Percentiles rank a stretch among this genome's conserved stretches.
phyloP scores from a whole-genome alignment of 495 filamentous ascomycete species.

The Oleoguttula mirabilis region DNA sequence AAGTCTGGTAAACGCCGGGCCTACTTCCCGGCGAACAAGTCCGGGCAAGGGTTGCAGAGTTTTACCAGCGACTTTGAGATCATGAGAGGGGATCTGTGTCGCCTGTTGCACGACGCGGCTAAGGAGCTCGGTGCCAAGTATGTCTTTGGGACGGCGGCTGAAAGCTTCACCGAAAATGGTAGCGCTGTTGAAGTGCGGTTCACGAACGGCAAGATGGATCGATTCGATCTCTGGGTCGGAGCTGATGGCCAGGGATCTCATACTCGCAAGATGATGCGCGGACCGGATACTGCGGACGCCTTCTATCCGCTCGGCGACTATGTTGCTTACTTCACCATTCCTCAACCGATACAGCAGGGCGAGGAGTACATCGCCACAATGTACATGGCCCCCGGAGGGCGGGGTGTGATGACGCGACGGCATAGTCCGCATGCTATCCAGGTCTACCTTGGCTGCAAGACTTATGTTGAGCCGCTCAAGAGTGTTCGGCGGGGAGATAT shows the following conservation, averaged over 20 bases:
- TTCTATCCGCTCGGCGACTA: neutral
- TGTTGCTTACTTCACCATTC: constrained; percentile 3
- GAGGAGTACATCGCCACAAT: neutral
- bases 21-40: constrained; percentile 28
- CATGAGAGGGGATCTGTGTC: neutral
- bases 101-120: neutral
- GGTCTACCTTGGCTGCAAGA: neutral
- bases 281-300: neutral
- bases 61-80: constrained; percentile 1
- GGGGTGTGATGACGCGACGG: neutral
- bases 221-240: neutral
- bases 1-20: constrained; percentile 17
- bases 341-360: neutral
- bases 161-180: neutral
- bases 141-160: neutral
- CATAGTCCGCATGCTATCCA: neutral
- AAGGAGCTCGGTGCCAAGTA: neutral
- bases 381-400: neutral
- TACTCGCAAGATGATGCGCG: neutral
- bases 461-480: neutral
- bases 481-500: neutral
- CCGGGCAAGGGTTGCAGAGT: constrained; percentile 18
- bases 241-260: neutral
- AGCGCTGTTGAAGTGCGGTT: neutral
- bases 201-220: neutral